Evolutionary conservation across 306 rosid genomes (phyloP), one percentile per base, ranked within the genome.

Genomic region (Cicer pinnatifidum): DNA sequence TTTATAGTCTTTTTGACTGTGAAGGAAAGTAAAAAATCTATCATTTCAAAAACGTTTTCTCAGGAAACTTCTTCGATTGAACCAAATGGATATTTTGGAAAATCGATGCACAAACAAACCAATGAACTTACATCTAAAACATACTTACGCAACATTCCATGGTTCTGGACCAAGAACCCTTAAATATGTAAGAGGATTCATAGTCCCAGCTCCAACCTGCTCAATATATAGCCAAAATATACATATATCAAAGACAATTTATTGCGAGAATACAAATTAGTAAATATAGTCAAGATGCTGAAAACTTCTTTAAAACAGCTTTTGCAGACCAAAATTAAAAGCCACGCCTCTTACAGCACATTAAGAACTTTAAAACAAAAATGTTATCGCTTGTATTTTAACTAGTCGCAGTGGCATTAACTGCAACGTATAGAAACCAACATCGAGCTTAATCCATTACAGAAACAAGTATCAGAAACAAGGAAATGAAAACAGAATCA

Each of bases 101-200:
- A 57, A 58, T 56, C 13, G 17, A 71, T 45, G 54, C 75, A 69
- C 44, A 51, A 71, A 61, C 51, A 46, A 64, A 80, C 58, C 19
- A 8, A 63, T 35, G 44, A 88, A 84, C 84, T 81, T 82, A 81
- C 88, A 73, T 82, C 73, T 64, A 78, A 68, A 66, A 78, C 85
- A 88, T 84, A 93, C 98, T 85, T 93, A 93, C 96, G 97, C 98
- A 75, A 93, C 98, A 89, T 89, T 89, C 98, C 98, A 91, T 3
- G 98, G 97, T 83, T 93, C 98, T 19, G 98, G 98, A 82, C 98
- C 98, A 46, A 93, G 94, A 79, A 93, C 98, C 85, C 98, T 88
- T 80, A 93, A 83, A 86, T 88, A 93, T 75, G 97, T 91, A 65
- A 86, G 88, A 73, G 98, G 98, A 88, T 93, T 93, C 98, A 93